Conservation (phyloP, 2,329 filamentous ascomycete genomes). For the Parastagonospora nodorum region DNA sequence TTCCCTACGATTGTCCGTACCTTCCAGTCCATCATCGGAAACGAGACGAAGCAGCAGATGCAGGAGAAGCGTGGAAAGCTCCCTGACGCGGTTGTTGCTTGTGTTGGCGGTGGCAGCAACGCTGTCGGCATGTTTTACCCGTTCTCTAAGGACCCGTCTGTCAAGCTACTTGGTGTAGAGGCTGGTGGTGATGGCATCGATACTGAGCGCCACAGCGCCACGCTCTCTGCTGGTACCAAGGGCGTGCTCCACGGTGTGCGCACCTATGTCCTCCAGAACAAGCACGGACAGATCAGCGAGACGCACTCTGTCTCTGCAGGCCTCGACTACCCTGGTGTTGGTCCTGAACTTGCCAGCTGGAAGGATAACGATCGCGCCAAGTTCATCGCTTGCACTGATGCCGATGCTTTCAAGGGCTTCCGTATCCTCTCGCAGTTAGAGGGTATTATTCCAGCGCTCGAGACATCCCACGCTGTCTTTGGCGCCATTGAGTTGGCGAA, state of each 20-base stretch:
- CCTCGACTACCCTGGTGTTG: constrained; percentile 95
- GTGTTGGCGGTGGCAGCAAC: constrained; percentile 94
- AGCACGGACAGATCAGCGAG: constrained; percentile 89
- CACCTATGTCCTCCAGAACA: constrained; percentile 92
- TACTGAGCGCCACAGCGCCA: constrained; percentile 83
- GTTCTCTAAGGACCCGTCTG: constrained; percentile 81
- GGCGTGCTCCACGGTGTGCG: constrained; percentile 95
- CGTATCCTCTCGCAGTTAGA: constrained; percentile 82
- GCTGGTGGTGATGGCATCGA: constrained; percentile 92
- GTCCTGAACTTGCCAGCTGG: constrained; percentile 89
- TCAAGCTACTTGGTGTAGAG: constrained; percentile 92
- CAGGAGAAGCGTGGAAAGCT: constrained; percentile 81
- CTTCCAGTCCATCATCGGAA: constrained; percentile 95
- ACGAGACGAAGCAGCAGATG: constrained; percentile 94
- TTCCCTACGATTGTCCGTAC: constrained; percentile 98
- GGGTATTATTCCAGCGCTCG: constrained; percentile 94
- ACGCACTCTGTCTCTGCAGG: constrained; percentile 97
- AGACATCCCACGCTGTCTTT: constrained; percentile 90
- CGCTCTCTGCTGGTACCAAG: constrained; percentile 82
- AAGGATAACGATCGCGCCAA: constrained; percentile 86
- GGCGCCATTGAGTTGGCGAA: constrained; percentile 90
- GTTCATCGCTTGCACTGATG: constrained; percentile 90
- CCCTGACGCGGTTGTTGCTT: constrained; percentile 94
- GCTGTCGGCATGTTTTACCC: constrained; percentile 98
- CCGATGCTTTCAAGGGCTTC: constrained; percentile 88